phyloP scores from a whole-genome alignment of 768 basidiomycete genomes.

The Lactifluus echinatus region DNA sequence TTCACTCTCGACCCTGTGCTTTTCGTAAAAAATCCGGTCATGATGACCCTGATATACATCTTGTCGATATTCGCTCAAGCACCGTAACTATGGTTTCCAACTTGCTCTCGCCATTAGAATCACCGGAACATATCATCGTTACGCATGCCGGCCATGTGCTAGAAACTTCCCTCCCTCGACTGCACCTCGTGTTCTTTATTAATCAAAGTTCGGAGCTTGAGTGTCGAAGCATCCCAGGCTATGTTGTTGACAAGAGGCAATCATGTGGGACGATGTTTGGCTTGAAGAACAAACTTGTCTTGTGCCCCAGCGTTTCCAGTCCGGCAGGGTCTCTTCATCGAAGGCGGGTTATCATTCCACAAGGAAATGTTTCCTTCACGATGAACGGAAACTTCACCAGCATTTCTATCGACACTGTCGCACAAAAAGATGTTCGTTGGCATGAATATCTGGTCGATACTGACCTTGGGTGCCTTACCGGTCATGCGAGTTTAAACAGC shows the following conservation, averaged over 20 bases:
- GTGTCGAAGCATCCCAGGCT: too few species aligned
- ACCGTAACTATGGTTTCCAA: too few species aligned
- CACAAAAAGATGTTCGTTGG: not conserved
- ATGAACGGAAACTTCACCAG: not conserved
- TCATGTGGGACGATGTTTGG: too few species aligned
- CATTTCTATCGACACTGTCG: not conserved
- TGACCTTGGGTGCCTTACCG: not conserved
- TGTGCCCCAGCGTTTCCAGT: conserved; percentile 34
- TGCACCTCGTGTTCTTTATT: conserved; percentile 34
- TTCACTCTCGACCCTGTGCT: not conserved
- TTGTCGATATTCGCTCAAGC: not conserved
- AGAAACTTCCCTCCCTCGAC: conserved; percentile 30
- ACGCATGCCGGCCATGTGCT: not conserved
- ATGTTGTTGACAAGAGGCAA: too few species aligned
- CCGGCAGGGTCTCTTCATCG: conserved; percentile 19
- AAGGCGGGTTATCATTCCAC: not conserved
- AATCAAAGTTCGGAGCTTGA: conserved; percentile 24
- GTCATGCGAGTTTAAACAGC: not conserved
- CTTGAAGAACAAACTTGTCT: conserved; percentile 1
- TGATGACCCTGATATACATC: not conserved
- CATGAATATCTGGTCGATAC: not conserved
- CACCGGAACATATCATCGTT: not conserved
- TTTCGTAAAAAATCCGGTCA: too few species aligned
- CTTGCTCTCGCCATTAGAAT: too few species aligned
- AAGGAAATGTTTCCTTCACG: not conserved